Conservation (phyloP, 257 asterid species). For the Solanum piurae region DNA sequence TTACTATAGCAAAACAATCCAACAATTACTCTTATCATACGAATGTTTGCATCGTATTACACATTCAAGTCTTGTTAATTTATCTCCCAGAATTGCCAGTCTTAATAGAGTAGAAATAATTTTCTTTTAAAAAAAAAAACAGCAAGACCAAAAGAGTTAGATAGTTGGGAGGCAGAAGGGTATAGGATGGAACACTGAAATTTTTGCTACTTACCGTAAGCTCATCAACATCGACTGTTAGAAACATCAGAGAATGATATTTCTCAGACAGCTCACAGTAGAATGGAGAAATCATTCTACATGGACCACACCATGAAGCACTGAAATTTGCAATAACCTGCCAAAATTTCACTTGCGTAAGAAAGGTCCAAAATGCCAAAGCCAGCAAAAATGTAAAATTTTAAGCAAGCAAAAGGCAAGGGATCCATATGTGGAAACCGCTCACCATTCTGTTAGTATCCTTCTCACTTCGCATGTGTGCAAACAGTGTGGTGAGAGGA, state of each 20-base stretch:
- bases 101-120: not conserved
- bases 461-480: not conserved
- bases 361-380: not conserved
- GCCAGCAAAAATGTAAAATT: not conserved
- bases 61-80: not conserved
- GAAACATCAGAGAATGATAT: constrained; percentile 63
- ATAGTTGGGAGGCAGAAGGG: not conserved
- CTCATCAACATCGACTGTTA: constrained; percentile 82
- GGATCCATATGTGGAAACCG: not conserved
- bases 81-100: not conserved
- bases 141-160: not conserved
- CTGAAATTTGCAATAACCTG: constrained; percentile 87
- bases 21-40: not conserved
- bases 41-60: not conserved
- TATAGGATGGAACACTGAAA: not conserved
- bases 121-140: not conserved
- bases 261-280: constrained; percentile 79
- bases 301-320: constrained; percentile 98
- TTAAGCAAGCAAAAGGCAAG: not conserved
- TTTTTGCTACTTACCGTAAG: constrained; percentile 55
- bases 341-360: not conserved
- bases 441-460: not conserved
- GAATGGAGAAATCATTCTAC: constrained; percentile 83
- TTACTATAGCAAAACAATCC: not conserved
- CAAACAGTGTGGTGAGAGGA: not conserved